Evolutionary conservation across 805 yeast species (phyloP), one percentile per base, ranked within the genome.

Genomic region (Metschnikowia similis): DNA sequence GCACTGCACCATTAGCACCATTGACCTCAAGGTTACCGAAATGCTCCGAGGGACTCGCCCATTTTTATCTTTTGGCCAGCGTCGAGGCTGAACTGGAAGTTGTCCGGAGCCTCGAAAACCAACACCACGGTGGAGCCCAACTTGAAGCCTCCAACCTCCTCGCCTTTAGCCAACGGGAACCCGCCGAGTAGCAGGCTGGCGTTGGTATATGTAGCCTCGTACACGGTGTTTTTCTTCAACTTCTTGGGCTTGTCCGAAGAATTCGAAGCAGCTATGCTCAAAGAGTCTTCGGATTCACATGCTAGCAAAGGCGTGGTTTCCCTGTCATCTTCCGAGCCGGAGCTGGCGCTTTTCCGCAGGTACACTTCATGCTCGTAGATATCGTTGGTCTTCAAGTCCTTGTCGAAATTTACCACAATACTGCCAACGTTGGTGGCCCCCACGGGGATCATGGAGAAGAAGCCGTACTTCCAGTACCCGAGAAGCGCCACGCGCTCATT

Each of bases 401-500:
- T 85, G 69, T 94, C 99, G 62, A 94, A 94, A 64, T 91, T 89
- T 56, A 94, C 78, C 51, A 86, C 84, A 56, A 94, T 94, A 60
- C 96, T 86, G 6, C 99, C 99, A 30, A 94, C 99, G 69, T 94
- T 94, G 2, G 99, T 94, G 26, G 99, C 99, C 11, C 99, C 99
- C 10, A 94, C 99, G 0, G 99, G 97, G 0, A 96, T 92, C 99
- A 94, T 94, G 56, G 95, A 85, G 72, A 94, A 94, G 61, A 94
- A 94, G 0, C 99, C 99, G 65, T 94, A 80, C 64, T 87, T 88
- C 99, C 99, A 94, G 61, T 89, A 84, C 1, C 99, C 99, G 49
- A 94, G 77, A 45, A 94, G 71, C 0, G 99, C 96, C 3, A 94
- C 99, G 59, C 99, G 80, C 70, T 94, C 99, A 65, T 94, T 94